Conservation (phyloP, 768 basidiomycete genomes). For the Pholiota conissans region DNA sequence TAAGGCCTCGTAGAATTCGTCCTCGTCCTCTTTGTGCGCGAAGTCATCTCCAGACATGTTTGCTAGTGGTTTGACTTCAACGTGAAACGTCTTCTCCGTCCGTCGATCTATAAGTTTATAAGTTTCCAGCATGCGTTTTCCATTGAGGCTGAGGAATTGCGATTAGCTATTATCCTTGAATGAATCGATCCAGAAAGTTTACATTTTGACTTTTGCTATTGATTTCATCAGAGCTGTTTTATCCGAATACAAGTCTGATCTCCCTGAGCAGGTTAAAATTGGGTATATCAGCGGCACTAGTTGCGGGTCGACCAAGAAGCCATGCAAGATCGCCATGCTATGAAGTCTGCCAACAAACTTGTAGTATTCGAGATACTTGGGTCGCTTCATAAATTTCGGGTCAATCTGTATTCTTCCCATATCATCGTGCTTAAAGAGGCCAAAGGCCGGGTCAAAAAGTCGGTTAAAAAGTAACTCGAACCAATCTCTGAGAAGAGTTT, state of each 20-base stretch:
- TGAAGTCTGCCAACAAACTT: conserved; percentile 75
- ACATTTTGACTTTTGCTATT: conserved; percentile 15
- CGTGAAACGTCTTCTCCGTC: conserved; percentile 15
- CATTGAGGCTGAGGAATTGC: conserved; percentile 1
- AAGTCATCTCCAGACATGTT: conserved; percentile 13
- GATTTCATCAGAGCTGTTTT: conserved; percentile 14
- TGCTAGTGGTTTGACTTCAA: conserved; percentile 14
- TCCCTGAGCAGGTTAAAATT: conserved; percentile 10
- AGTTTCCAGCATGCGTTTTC: conserved; percentile 17
- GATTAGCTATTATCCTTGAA: neutral
- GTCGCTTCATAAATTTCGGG: conserved; percentile 65
- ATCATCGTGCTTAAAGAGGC: conserved; percentile 74
- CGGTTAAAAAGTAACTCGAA: conserved; percentile 79
- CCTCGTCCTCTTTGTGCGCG: conserved; percentile 16
- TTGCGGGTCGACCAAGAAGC: conserved; percentile 28
- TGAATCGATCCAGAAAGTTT: neutral
- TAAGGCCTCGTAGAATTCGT: conserved; percentile 18
- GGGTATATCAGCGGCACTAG: conserved; percentile 23
- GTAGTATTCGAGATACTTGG: conserved; percentile 74
- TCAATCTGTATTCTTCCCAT: conserved; percentile 75
- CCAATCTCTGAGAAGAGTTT: conserved; percentile 59
- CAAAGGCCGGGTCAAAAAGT: conserved; percentile 74
- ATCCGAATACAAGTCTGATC: conserved; percentile 5
- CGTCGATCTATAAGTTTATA: conserved; percentile 20
- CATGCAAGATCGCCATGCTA: conserved; percentile 74